These are phyloP conservation scores for Fonsecaea nubica DNA, from an alignment of 2,329 filamentous ascomycete genomes.

Conservation along the genomic window DNA sequence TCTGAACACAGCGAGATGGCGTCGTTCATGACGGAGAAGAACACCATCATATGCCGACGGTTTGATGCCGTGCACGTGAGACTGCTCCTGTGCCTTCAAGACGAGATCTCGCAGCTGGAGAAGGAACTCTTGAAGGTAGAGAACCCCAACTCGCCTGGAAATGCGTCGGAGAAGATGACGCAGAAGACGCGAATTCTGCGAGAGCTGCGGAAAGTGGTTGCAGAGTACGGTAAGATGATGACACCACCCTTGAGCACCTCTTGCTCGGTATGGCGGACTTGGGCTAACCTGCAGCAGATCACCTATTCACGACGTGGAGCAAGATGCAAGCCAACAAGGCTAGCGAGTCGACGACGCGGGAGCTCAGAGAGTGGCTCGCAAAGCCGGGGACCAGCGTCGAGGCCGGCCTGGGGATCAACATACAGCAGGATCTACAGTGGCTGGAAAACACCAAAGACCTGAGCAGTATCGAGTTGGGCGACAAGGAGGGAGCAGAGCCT, in stretches of 20 bases:
- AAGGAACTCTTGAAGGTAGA: slow-evolving; percentile 43
- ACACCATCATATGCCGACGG: slow-evolving; percentile 43
- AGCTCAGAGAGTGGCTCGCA: slow-evolving; percentile 36
- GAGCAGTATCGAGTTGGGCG: slow-evolving; percentile 34
- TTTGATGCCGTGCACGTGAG: slow-evolving; percentile 45
- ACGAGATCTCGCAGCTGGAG: slow-evolving; percentile 45
- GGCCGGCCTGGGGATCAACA: slow-evolving; percentile 27
- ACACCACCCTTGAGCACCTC: too few species aligned
- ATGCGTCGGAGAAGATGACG: slow-evolving; percentile 29
- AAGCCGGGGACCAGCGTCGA: slow-evolving; percentile 25
- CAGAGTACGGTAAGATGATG: slow-evolving; percentile 39
- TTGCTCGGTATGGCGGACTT: too few species aligned
- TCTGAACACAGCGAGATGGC: slow-evolving; percentile 35
- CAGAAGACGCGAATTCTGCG: slow-evolving; percentile 37
- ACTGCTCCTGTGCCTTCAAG: slow-evolving; percentile 45
- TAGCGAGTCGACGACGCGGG: slow-evolving; percentile 29
- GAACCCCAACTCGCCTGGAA: slow-evolving; percentile 17
- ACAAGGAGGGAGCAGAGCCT: slow-evolving; percentile 16
- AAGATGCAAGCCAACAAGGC: slow-evolving; percentile 38
- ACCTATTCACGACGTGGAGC: slow-evolving; percentile 39
- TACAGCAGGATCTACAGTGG: slow-evolving; percentile 38
- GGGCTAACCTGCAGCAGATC: slow-evolving; percentile 33
- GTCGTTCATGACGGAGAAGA: slow-evolving; percentile 39
- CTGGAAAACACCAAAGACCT: slow-evolving; percentile 37
- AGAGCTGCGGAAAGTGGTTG: slow-evolving; percentile 37